Percentiles rank a stretch among this genome's conserved stretches.
Evolutionary conservation across 768 basidiomycete genomes (phyloP).

Genomic region (Mycena pura): DNA sequence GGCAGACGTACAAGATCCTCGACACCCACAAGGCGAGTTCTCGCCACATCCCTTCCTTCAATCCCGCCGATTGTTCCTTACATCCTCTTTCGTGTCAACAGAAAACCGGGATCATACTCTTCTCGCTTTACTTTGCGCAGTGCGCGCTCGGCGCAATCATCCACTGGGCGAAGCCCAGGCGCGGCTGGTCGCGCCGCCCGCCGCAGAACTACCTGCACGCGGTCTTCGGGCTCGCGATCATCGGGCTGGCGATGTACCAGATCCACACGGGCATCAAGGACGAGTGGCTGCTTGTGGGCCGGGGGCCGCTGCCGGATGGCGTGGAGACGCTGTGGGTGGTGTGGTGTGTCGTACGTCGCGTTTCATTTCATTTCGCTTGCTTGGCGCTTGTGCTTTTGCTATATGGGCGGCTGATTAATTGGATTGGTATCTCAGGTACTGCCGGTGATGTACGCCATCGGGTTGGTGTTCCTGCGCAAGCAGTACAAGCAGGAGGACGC

Average conservation of each 20-base stretch:
- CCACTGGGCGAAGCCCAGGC: conserved; percentile 57
- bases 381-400: no score
- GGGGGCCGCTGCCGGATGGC: conserved; percentile 40
- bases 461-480: conserved; percentile 51
- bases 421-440: no score
- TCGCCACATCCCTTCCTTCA: neutral
- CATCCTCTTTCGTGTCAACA: conserved; percentile 23
- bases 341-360: conserved; percentile 54
- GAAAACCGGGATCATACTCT: conserved; percentile 57
- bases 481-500: conserved; percentile 54
- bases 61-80: conserved; percentile 2
- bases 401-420: no score
- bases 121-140: conserved; percentile 58
- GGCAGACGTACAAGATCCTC: conserved; percentile 43
- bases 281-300: conserved; percentile 64
- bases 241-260: conserved; percentile 58
- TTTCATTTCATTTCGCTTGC: neutral
- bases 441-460: conserved; percentile 49
- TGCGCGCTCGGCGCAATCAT: conserved; percentile 56
- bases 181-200: conserved; percentile 45
- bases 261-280: conserved; percentile 51
- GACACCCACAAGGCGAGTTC: conserved; percentile 55
- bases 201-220: conserved; percentile 67
- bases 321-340: conserved; percentile 52
- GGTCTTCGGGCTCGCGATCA: conserved; percentile 55